Percentiles rank a stretch among this genome's conserved stretches.
These are phyloP conservation scores for Aspergillus mulundensis DNA, from an alignment of 495 filamentous ascomycete genomes.

Conservation along the genomic window DNA sequence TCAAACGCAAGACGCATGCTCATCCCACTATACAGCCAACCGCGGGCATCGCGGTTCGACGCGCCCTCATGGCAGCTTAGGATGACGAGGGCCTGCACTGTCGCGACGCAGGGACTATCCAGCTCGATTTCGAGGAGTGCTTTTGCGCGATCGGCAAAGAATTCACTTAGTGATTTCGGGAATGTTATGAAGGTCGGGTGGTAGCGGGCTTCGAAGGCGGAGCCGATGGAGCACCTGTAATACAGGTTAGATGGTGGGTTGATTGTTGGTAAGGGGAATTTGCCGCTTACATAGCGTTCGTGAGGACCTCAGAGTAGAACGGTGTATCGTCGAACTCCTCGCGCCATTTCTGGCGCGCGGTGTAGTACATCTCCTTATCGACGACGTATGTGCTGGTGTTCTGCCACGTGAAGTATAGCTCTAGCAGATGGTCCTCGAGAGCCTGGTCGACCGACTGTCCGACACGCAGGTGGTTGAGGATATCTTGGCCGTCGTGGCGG, in stretches of 20 bases:
- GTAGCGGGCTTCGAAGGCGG: constrained; percentile 44
- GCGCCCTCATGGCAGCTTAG: constrained; percentile 46
- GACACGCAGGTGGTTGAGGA: constrained; percentile 41
- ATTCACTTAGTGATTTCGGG: constrained; percentile 44
- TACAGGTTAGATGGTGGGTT: background rate
- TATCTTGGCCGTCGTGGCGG: constrained; percentile 43
- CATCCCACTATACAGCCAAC: constrained; percentile 52
- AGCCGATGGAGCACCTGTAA: constrained; percentile 45
- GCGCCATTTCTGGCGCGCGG: constrained; percentile 38
- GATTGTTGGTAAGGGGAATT: too few relatives aligned
- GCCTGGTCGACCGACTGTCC: constrained; percentile 38
- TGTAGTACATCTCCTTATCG: constrained; percentile 46
- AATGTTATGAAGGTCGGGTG: constrained; percentile 46
- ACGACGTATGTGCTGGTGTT: constrained; percentile 48
- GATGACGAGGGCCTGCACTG: constrained; percentile 47
- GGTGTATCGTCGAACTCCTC: constrained; percentile 41
- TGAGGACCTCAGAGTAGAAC: constrained; percentile 48
- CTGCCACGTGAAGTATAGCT: constrained; percentile 52
- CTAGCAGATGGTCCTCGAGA: constrained; percentile 45
- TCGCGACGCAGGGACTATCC: constrained; percentile 48
- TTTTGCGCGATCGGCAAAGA: constrained; percentile 48
- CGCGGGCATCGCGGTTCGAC: constrained; percentile 46
- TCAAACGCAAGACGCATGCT: constrained; percentile 49
- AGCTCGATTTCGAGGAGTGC: constrained; percentile 47
- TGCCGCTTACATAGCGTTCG: constrained; percentile 51